Evolutionary conservation across 2,329 filamentous ascomycete species (phyloP), one percentile per base, ranked within the genome.

Genomic region (Sordariomycetes sp.): DNA sequence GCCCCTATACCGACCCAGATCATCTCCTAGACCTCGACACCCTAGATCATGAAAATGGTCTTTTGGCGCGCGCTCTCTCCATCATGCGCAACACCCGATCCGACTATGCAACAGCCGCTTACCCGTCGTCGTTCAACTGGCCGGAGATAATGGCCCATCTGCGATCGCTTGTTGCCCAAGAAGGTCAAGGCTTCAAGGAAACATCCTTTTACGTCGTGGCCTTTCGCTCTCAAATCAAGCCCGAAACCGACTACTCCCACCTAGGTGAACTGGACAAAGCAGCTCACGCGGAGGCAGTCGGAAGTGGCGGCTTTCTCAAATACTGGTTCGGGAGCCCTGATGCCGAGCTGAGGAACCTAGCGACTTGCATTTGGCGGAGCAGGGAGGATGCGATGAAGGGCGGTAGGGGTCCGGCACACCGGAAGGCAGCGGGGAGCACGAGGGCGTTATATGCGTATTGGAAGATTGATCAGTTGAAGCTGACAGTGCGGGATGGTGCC

Each of bases 321-420:
- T 94, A 95, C 58, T 94, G 88, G 86, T 94, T 93, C 55, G 86
- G 86, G 3, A 67, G 63, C 21, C 79, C 82, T 15, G 77, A 93
- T 59, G 62, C 55, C 28, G 66, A 82, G 33, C 70, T 81, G 41
- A 68, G 75, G 49, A 94, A 94, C 59, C 58, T 95, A 47, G 88
- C 88, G 28, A 94, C 87, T 32, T 87, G 77, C 54, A 53, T 82
- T 39, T 82, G 78, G 77, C 64, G 74, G 42, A 70, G 68, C 21
- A 63, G 66, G 28, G 63, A 71, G 26, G 74, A 81, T 49, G 77
- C 78, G 24, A 65, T 61, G 45, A 64, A 65, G 42, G 78, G 75
- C 38, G 75, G 74, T 20, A 56, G 65, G 34, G 75, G 76, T 10
- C 68, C 70, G 31, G 79, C 78, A 38, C 71, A 76, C 53, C 59